phyloP scores from a whole-genome alignment of 352 stramenopile species.

The Pythium monospermum region DNA sequence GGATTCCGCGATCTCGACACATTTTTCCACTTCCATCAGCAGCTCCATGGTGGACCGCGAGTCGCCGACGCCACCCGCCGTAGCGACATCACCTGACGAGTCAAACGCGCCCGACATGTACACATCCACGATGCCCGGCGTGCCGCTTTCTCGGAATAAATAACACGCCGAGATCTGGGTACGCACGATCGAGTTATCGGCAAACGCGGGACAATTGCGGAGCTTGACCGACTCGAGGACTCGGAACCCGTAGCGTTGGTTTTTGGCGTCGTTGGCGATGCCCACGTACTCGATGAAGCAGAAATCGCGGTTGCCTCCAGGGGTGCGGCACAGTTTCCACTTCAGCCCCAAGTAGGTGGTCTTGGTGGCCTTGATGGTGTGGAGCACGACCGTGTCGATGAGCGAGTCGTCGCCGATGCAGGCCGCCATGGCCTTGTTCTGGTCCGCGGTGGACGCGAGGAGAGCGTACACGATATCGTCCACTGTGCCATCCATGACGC shows the following conservation, averaged over 20 bases:
- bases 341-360: conserved; percentile 66
- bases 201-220: conserved; percentile 55
- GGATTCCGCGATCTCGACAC: conserved; percentile 41
- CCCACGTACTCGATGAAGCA: conserved; percentile 69
- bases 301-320: conserved; percentile 68
- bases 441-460: conserved; percentile 14
- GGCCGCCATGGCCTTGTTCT: conserved; percentile 25
- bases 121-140: conserved; percentile 52
- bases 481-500: conserved; percentile 20
- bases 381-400: conserved; percentile 58
- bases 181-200: conserved; percentile 72
- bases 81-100: conserved; percentile 51
- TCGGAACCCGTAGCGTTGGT: conserved; percentile 56
- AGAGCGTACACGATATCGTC: conserved; percentile 22
- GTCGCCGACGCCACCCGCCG: conserved; percentile 60
- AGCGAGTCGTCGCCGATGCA: conserved; percentile 51
- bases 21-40: conserved; percentile 44
- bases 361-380: conserved; percentile 45
- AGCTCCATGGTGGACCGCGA: conserved; percentile 64
- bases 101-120: conserved; percentile 73
- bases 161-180: conserved; percentile 68
- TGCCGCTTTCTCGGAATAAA: conserved; percentile 52
- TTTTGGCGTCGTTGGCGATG: conserved; percentile 45
- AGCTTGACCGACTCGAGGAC: conserved; percentile 61
- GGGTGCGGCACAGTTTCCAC: conserved; percentile 63